Evolutionary conservation across 345 rosid species (phyloP), one percentile per base, ranked within the genome.

Genomic region (Pistacia atlantica): DNA sequence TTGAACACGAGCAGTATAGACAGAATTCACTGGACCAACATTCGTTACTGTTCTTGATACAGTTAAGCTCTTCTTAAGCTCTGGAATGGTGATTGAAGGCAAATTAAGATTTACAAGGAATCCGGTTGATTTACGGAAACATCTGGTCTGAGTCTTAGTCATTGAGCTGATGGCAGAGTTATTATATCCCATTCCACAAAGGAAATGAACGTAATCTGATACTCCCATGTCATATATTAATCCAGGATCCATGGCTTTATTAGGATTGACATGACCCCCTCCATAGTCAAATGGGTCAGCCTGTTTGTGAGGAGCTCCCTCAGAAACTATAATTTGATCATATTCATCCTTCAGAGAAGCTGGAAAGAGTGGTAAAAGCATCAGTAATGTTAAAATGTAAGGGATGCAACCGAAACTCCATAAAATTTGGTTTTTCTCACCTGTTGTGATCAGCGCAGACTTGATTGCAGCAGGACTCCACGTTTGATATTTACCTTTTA

Each of bases 221-320:
- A 65, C 25, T 1, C 70, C 84, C 72, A 84, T 74, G 69, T 92
- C 91, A 62, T 82, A 92, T 16, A 90, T 84, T 31, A 90, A 90
- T 51, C 94, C 93, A 0, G 97, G 94, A 70, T 80, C 82, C 1
- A 82, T 70, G 48, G 85, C 91, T 82, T 75, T 81, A 61, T 67
- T 73, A 1, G 97, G 90, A 77, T 92, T 80, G 6, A 92, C 90
- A 11, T 90, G 89, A 45, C 94, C 94, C 3, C 89, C 88, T 66
- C 94, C 97, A 3, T 83, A 87, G 77, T 89, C 94, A 73, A 90
- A 90, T 0, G 94, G 90, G 75, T 88, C 90, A 0, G 88, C 93
- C 59, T 69, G 80, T 82, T 89, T 89, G 31, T 87, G 77, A 1
- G 96, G 90, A 56, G 88, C 89, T 79, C 90, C 89, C 68, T 87